phyloP scores from a whole-genome alignment of 148 eudicot species.

The Rhododendron griersonianum region DNA sequence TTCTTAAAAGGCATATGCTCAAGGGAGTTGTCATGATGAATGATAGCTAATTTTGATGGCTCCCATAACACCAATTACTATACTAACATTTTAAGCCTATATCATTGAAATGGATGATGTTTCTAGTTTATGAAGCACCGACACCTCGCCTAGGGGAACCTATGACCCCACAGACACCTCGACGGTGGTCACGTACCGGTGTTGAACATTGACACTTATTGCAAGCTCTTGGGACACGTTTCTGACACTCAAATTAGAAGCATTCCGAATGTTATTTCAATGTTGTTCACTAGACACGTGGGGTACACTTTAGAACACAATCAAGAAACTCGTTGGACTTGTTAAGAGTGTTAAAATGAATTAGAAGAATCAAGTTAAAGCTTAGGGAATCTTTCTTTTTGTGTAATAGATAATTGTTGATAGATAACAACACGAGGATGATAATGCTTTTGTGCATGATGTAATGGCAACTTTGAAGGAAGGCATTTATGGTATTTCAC shows the following conservation, averaged over 20 bases:
- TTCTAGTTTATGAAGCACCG: neutral
- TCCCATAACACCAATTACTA: neutral
- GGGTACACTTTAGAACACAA: neutral
- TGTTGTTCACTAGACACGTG: neutral
- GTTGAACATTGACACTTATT: neutral
- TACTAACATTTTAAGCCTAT: neutral
- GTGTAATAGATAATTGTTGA: neutral
- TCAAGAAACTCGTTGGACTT: neutral
- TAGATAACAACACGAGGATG: neutral
- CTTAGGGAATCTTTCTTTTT: neutral
- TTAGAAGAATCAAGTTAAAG: neutral
- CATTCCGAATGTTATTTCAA: neutral
- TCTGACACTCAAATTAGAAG: neutral
- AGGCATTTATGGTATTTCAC: neutral
- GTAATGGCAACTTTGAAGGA: neutral
- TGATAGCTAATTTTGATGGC: neutral
- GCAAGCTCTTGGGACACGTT: neutral
- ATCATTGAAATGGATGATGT: neutral
- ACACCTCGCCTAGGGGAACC: neutral
- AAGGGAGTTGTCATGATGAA: neutral
- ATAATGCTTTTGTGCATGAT: neutral
- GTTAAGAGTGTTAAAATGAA: neutral
- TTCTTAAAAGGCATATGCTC: neutral
- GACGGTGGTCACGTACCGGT: neutral
- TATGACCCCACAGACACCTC: neutral